Evolutionary conservation across 2,329 filamentous ascomycete genomes (phyloP), one percentile per base, ranked within the genome.

Genomic region (Leptographium radiaticola): DNA sequence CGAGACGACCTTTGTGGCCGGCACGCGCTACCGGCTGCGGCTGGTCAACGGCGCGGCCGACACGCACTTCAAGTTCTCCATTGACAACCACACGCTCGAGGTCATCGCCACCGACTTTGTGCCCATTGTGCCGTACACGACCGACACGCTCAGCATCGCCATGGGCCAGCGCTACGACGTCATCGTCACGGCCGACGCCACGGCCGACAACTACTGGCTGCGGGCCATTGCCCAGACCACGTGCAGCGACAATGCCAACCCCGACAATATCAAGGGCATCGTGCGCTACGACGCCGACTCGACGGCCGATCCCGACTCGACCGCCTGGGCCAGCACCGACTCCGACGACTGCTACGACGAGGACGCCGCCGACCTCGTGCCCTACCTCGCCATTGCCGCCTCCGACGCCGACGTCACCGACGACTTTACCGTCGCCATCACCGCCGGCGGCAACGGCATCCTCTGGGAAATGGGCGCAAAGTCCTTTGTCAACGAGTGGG

Each of bases 101-200:
- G 72, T 81, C 42, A 74, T 81, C 50, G 68, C 72, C 11, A 71
- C 70, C 47, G 79, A 81, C 61, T 73, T 78, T 42, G 75, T 80
- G 3, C 71, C 75, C 1, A 66, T 80, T 43, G 62, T 71, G 55
- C 73, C 80, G 0, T 79, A 77, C 60, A 64, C 67, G 1, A 72
- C 71, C 0, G 66, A 72, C 4, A 65, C 70, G 16, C 63, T 80
- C 10, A 71, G 66, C 10, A 65, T 80, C 8, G 73, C 68, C 43
- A 68, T 79, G 48, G 76, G 76, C 44, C 72, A 76, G 57, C 56
- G 62, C 11, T 61, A 59, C 51, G 59, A 63, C 34, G 57, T 64
- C 2, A 55, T 64, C 16, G 56, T 64, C 8, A 61, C 62, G 25
- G 63, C 61, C 49, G 56, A 58, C 39, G 56, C 36, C 10, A 5